Base-by-base conservation (phyloP, 257 asterid genomes). In the Coffea eugenioides region DNA sequence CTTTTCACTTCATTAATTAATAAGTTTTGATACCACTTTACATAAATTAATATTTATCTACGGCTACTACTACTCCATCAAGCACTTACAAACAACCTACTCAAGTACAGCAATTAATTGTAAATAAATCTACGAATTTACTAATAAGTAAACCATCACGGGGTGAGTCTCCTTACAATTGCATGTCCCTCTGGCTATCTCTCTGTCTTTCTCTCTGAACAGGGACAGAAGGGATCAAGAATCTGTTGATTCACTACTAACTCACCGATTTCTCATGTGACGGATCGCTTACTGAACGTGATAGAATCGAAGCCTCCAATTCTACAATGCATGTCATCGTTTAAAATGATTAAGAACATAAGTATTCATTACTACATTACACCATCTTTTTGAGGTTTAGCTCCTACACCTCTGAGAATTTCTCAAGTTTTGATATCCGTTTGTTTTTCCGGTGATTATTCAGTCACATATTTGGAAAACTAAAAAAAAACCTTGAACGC, bases 251-350 rank as follows among this genome's bases (percentile, higher is more conserved):
- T 49, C 80, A 61, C 83, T 77, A 77, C 34, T 31, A 31, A 62
- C 68, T 85, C 36, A 46, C 78, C 13, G 90, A 86, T 77, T 89
- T 88, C 79, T 90, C 97, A 48, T 86, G 79, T 27, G 93, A 89
- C 25, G 92, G 91, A 70, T 91, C 97, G 73, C 97, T 90, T 72
- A 77, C 91, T 25, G 95, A 90, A 46, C 97, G 92, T 43, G 86
- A 81, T 57, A 91, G 82, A 8, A 85, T 80, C 20, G 88, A 86
- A 9, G 87, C 82, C 84, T 90, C 92, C 62, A 43, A 81, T 69
- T 91, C 97, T 91, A 56, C n/a, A 45, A 78, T 51, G 5, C 15
- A n/a, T 66, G 25, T 0, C 10, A 20, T 2, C 21, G 14, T 54
- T 54, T 1, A 54, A 54, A 54, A 14, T 0, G 21, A 54, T 54